Conservation (phyloP, 148 eudicot genomes). For the Camellia japonica region DNA sequence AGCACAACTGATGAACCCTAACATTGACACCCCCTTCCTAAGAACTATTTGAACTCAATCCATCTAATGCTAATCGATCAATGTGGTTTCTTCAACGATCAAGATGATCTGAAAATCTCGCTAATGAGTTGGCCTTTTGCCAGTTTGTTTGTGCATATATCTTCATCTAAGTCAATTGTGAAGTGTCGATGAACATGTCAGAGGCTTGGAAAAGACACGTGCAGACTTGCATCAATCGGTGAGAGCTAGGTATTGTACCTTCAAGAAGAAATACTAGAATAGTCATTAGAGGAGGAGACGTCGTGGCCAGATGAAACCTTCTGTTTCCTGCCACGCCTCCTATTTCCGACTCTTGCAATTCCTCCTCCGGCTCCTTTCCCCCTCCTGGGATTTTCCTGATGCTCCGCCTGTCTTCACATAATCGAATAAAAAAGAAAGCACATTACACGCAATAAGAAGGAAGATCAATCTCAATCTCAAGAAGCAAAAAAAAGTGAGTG, state of each 20-base stretch:
- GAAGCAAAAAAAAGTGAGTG: neutral
- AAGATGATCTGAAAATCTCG: neutral
- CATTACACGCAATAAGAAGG: neutral
- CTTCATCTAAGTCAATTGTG: neutral
- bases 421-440: neutral
- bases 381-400: constrained; percentile 14
- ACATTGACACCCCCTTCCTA: neutral
- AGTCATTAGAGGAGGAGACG: constrained; percentile 6
- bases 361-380: constrained; percentile 17
- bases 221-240: neutral
- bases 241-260: neutral
- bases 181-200: neutral
- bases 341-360: constrained; percentile 10
- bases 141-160: neutral
- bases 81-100: neutral
- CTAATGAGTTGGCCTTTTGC: neutral
- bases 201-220: neutral
- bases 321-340: constrained; percentile 24
- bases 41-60: neutral
- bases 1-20: neutral
- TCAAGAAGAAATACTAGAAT: constrained; percentile 11
- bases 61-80: neutral
- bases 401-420: constrained; percentile 25
- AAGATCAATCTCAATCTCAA: neutral
- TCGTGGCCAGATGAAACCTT: neutral